Conservation (phyloP, 192 early-diverging fungal genomes). For the Rhizoclosmatium sp. region DNA sequence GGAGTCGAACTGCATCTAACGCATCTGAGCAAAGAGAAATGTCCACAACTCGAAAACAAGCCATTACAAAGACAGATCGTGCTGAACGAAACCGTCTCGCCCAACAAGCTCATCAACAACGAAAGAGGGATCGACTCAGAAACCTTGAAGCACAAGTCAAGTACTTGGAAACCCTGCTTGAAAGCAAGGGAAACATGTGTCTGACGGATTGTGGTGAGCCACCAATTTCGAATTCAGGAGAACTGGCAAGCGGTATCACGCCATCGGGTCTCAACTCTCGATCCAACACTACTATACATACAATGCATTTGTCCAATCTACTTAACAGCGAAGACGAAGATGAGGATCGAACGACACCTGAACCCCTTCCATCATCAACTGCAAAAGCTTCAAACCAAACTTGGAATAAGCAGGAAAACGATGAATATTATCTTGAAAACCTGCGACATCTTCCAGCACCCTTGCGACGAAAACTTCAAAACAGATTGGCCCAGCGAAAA, state of each 20-base stretch:
- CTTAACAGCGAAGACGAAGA: neutral
- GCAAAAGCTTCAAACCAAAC: neutral
- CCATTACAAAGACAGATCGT: neutral
- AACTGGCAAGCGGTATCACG: too few relatives aligned
- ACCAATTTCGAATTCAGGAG: too few relatives aligned
- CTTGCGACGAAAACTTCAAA: neutral
- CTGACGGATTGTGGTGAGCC: too few relatives aligned
- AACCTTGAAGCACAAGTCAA: neutral
- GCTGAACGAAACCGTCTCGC: neutral
- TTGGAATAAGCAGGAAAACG: neutral
- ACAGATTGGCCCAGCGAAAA: neutral
- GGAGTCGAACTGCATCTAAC: too few relatives aligned
- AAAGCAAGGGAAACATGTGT: too few relatives aligned
- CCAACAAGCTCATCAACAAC: slow-evolving; percentile 1
- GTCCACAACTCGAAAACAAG: neutral
- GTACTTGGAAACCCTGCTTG: neutral
- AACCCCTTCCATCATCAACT: neutral
- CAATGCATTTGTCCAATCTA: neutral
- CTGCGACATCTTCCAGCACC: neutral
- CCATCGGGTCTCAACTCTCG: too few relatives aligned
- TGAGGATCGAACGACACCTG: neutral
- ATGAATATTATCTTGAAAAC: neutral
- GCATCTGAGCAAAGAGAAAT: too few relatives aligned
- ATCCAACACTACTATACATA: neutral
- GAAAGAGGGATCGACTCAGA: neutral